phyloP scores from a whole-genome alignment of 176 grass and related monocot genomes.

The Aechmea fasciata region DNA sequence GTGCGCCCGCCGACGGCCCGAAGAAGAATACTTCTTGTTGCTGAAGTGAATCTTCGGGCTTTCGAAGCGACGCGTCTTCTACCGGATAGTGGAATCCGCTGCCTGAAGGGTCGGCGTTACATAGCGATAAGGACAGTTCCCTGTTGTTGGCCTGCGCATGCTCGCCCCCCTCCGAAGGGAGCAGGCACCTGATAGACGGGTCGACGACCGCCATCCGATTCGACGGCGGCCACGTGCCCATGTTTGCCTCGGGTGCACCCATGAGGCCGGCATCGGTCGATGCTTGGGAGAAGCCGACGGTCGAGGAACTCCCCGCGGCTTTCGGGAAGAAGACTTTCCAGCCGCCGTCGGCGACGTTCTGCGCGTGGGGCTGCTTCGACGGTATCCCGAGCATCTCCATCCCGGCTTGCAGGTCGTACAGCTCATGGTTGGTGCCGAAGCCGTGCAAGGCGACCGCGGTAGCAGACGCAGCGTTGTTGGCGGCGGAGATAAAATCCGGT shows the following conservation, averaged over 20 bases:
- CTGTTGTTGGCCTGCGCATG: not conserved
- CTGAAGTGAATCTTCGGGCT: no score
- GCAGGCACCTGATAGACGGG: constrained; percentile 8
- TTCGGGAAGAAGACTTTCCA: not conserved
- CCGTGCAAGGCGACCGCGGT: constrained; percentile 31
- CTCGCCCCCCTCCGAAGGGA: not conserved
- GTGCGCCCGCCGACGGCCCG: not conserved
- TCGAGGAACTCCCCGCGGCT: not conserved
- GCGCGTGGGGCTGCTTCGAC: constrained; percentile 11
- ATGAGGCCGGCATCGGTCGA: constrained; percentile 16
- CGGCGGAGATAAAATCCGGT: constrained; percentile 43
- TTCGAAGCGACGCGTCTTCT: no score
- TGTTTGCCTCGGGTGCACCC: constrained; percentile 24
- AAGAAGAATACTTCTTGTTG: not conserved
- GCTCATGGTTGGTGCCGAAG: constrained; percentile 44
- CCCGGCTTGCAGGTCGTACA: constrained; percentile 50
- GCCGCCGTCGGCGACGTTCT: not conserved
- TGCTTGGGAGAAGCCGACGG: not conserved
- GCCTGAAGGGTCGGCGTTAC: constrained; percentile 3
- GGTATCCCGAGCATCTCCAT: constrained; percentile 60
- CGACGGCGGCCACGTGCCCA: constrained; percentile 38
- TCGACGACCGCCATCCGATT: constrained; percentile 22
- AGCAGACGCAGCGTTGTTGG: constrained; percentile 16
- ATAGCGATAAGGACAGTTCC: constrained; percentile 15
- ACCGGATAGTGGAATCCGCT: not conserved